A percentile compares a stretch with the other conserved stretches of the same genome.
These are phyloP conservation scores for Calophaca sinica DNA, from an alignment of 306 rosid genomes.

Conservation along the genomic window DNA sequence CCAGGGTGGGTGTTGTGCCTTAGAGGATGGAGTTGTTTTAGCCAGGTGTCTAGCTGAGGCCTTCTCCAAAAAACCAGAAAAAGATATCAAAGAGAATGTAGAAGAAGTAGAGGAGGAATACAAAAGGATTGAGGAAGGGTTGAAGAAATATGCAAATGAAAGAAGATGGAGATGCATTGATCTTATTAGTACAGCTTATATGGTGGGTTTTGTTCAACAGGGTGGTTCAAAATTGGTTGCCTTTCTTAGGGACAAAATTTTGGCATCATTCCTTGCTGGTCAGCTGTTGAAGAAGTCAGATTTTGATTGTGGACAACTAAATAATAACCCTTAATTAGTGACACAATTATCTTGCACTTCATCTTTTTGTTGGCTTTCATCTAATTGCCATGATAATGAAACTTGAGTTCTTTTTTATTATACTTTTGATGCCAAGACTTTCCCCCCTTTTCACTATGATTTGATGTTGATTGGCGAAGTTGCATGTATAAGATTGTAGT, in stretches of 20 bases:
- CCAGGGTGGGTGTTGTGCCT: slow-evolving; percentile 69
- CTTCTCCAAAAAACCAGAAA: slow-evolving; percentile 37
- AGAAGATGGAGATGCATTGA: slow-evolving; percentile 78
- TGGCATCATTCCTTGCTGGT: slow-evolving; percentile 46
- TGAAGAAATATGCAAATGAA: slow-evolving; percentile 68
- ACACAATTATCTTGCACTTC: background rate
- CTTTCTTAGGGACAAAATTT: slow-evolving; percentile 58
- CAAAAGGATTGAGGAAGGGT: slow-evolving; percentile 55
- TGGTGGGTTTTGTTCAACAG: slow-evolving; percentile 57
- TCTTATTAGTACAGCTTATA: slow-evolving; percentile 52
- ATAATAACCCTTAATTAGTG: slow-evolving; percentile 26
- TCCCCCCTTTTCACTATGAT: background rate
- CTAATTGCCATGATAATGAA: background rate
- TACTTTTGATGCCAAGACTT: background rate
- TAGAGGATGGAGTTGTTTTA: slow-evolving; percentile 71
- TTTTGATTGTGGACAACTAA: slow-evolving; percentile 73
- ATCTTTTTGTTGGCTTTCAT: background rate
- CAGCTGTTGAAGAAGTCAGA: slow-evolving; percentile 42
- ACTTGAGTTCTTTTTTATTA: background rate
- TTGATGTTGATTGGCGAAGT: background rate
- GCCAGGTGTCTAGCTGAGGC: slow-evolving; percentile 70
- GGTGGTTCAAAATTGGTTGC: slow-evolving; percentile 47
- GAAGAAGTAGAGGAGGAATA: slow-evolving; percentile 45
- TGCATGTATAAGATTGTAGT: background rate
- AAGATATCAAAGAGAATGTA: background rate